phyloP scores from a whole-genome alignment of 2,329 filamentous ascomycete species.

The Verticillium klebahnii region DNA sequence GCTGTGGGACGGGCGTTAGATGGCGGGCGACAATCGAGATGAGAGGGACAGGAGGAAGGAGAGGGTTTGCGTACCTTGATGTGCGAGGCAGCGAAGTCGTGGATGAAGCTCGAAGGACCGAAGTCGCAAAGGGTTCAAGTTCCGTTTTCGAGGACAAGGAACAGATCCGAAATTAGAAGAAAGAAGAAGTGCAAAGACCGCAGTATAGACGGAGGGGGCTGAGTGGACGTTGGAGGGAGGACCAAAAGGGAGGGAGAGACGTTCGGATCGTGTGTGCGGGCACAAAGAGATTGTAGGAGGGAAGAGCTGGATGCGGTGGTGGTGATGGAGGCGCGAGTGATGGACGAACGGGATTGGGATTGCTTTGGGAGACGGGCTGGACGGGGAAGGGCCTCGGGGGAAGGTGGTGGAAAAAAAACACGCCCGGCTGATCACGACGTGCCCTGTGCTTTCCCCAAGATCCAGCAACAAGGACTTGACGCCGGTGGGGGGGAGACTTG shows the following conservation, averaged over 20 bases:
- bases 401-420: conserved; percentile 6
- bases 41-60: not conserved
- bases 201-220: not conserved
- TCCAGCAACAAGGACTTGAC: not conserved
- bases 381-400: not conserved
- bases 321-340: not conserved
- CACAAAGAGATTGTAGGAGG: not conserved
- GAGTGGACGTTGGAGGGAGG: not conserved
- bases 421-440: conserved; percentile 7
- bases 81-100: not conserved
- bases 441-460: conserved; percentile 12
- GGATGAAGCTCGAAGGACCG: not conserved
- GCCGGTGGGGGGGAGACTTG: not conserved
- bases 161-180: not conserved
- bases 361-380: not conserved
- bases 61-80: not conserved
- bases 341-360: not conserved
- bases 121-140: not conserved
- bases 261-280: not conserved
- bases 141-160: not conserved
- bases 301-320: not conserved
- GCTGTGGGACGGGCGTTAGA: not conserved
- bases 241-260: not conserved
- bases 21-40: not conserved
- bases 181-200: not conserved